A percentile compares a stretch with the other conserved stretches of the same genome.
Evolutionary conservation across 768 basidiomycete species (phyloP).

Genomic region (Tricholoma hemisulphureum): DNA sequence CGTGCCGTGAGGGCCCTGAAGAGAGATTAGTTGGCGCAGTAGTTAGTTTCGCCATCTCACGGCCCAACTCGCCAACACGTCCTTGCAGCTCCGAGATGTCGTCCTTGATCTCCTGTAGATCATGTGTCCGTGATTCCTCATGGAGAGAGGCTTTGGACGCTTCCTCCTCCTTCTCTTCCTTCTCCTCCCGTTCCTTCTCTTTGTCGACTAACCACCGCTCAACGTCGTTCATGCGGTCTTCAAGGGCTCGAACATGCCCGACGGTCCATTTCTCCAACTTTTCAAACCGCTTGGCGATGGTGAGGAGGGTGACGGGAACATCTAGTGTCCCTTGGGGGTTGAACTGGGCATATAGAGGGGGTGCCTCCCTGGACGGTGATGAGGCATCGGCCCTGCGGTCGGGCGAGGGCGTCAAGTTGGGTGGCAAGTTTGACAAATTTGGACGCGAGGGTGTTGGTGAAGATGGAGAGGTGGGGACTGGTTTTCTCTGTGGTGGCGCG

Average conservation of each 20-base stretch:
- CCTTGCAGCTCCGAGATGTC: constrained; percentile 73
- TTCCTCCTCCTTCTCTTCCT: constrained; percentile 12
- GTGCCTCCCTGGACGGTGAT: constrained; percentile 56
- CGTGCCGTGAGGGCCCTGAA: constrained; percentile 47
- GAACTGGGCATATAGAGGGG: constrained; percentile 78
- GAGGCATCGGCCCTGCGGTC: constrained; percentile 50
- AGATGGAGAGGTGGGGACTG: constrained; percentile 53
- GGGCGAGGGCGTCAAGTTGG: constrained; percentile 64
- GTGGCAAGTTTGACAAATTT: constrained; percentile 44
- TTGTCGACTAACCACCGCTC: constrained; percentile 87
- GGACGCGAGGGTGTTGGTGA: constrained; percentile 67
- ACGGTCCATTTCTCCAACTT: constrained; percentile 91
- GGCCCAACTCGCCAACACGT: constrained; percentile 69
- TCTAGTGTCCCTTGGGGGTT: constrained; percentile 70
- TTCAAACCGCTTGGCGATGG: constrained; percentile 78
- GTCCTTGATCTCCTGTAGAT: constrained; percentile 58
- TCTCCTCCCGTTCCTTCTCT: constrained; percentile 63
- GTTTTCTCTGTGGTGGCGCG: constrained; percentile 39
- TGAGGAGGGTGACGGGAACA: constrained; percentile 68
- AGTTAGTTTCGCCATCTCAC: constrained; percentile 75
- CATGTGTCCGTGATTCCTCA: constrained; percentile 24
- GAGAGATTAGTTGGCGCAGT: constrained; percentile 51
- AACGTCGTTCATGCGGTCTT: constrained; percentile 90
- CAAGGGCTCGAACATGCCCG: constrained; percentile 83
- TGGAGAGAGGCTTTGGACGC: constrained; percentile 2